Evolutionary conservation across 2,329 filamentous ascomycete genomes (phyloP).

Genomic region (Fusarium marasasianum): DNA sequence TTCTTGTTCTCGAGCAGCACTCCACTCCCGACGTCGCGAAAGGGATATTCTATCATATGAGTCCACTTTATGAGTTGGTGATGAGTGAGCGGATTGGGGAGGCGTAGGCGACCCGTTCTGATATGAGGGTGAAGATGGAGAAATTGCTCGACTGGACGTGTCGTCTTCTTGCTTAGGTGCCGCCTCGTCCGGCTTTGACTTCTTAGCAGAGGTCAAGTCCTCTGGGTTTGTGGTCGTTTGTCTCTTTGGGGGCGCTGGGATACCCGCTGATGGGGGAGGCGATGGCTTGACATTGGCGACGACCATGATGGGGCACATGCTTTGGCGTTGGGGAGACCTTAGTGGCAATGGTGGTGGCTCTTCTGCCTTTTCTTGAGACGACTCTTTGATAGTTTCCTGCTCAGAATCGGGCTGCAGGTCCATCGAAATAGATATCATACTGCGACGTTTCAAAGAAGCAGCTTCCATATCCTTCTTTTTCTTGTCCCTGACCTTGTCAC

Average conservation of each 20-base stretch:
- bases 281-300: constrained; percentile 50
- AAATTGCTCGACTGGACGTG: constrained; percentile 5
- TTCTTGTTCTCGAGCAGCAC: constrained; percentile 42
- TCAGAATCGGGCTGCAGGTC: not conserved
- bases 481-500: constrained; percentile 52
- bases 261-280: constrained; percentile 12
- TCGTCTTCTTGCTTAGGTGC: not conserved
- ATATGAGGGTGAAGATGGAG: constrained; percentile 14
- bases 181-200: constrained; percentile 4
- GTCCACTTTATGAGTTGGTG: constrained; percentile 39
- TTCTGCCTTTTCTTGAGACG: not conserved
- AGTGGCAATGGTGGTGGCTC: constrained; percentile 25
- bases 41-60: constrained; percentile 45
- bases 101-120: constrained; percentile 43
- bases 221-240: not conserved
- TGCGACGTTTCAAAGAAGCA: constrained; percentile 38
- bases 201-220: constrained; percentile 1
- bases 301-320: constrained; percentile 52
- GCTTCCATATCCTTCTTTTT: constrained; percentile 54
- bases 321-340: constrained; percentile 32
- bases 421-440: constrained; percentile 4
- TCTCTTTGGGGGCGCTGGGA: not conserved
- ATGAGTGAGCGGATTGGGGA: constrained; percentile 44
- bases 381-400: not conserved
- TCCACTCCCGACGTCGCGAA: constrained; percentile 49